These are phyloP conservation scores for Monosporozyma yasuniensis DNA, from an alignment of 805 yeast species.

Conservation along the genomic window DNA sequence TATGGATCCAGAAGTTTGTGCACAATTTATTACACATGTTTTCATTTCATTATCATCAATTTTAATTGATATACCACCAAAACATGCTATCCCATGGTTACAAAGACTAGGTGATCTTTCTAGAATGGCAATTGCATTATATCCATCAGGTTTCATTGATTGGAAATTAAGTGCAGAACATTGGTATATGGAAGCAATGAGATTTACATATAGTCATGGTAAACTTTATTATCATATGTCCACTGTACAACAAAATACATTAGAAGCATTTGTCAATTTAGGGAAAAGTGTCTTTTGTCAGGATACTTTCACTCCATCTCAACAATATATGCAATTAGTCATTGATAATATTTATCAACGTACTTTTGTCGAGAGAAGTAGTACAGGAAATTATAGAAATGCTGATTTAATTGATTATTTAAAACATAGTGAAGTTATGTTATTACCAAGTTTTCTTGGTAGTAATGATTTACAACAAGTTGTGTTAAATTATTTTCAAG, in stretches of 20 bases:
- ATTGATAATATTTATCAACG: slow-evolving; percentile 65
- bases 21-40: slow-evolving; percentile 64
- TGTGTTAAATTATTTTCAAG: slow-evolving; percentile 54
- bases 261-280: slow-evolving; percentile 70
- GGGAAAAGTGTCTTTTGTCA: slow-evolving; percentile 73
- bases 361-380: slow-evolving; percentile 34
- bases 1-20: slow-evolving; percentile 69
- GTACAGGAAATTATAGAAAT: slow-evolving; percentile 21
- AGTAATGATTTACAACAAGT: slow-evolving; percentile 48
- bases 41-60: slow-evolving; percentile 44
- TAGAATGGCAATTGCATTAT: slow-evolving; percentile 79
- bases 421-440: slow-evolving; percentile 56
- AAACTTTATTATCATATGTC: slow-evolving; percentile 82
- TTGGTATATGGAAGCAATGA: slow-evolving; percentile 73
- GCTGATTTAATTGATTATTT: slow-evolving; percentile 30
- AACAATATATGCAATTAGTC: slow-evolving; percentile 65
- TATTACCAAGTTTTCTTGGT: slow-evolving; percentile 49
- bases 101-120: slow-evolving; percentile 81
- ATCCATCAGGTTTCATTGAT: slow-evolving; percentile 70
- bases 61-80: slow-evolving; percentile 31
- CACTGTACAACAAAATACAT: slow-evolving; percentile 61
- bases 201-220: slow-evolving; percentile 72
- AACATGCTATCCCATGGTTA: slow-evolving; percentile 46
- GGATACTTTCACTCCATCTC: slow-evolving; percentile 79
- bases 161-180: slow-evolving; percentile 79